Evolutionary conservation across 108 stramenopile genomes (phyloP).

Genomic region (Cyclotella cryptica): DNA sequence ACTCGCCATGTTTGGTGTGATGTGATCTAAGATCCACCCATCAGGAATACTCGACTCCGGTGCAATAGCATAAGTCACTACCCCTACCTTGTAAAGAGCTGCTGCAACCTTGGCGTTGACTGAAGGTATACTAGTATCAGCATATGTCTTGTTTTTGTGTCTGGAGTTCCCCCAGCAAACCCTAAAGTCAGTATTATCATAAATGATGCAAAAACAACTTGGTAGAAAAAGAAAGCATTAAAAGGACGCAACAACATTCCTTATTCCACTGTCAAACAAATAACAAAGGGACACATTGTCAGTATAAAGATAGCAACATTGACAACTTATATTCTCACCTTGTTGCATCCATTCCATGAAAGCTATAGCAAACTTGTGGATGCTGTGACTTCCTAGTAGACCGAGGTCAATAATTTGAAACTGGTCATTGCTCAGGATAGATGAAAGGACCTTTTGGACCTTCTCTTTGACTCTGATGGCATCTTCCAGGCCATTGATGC

Average conservation of each 20-base stretch:
- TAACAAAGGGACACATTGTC: too few species aligned
- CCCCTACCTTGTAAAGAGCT: constrained; percentile 25
- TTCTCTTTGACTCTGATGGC: constrained; percentile 12
- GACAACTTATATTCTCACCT: background rate
- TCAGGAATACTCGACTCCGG: constrained; percentile 26
- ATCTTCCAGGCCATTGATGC: background rate
- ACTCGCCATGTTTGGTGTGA: constrained; percentile 9
- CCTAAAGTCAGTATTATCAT: constrained; percentile 27
- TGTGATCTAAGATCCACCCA: constrained; percentile 24
- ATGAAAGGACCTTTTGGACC: background rate
- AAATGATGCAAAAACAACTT: background rate
- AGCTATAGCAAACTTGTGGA: constrained; percentile 15
- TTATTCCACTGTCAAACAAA: background rate
- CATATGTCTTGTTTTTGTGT: constrained; percentile 27
- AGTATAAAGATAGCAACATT: too few species aligned
- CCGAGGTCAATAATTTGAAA: constrained; percentile 1
- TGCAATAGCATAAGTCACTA: constrained; percentile 4
- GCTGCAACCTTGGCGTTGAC: constrained; percentile 39
- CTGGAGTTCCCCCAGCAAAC: constrained; percentile 27
- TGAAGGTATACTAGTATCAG: constrained; percentile 23
- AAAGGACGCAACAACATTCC: background rate
- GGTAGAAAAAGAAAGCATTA: background rate
- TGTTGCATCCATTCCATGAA: constrained; percentile 8
- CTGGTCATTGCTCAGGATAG: background rate
- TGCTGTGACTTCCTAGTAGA: constrained; percentile 12